Percentiles rank a stretch among this genome's conserved stretches.
Evolutionary conservation across 371 early-diverging fungal species (phyloP).

Genomic region (Rhizopus sp.): DNA sequence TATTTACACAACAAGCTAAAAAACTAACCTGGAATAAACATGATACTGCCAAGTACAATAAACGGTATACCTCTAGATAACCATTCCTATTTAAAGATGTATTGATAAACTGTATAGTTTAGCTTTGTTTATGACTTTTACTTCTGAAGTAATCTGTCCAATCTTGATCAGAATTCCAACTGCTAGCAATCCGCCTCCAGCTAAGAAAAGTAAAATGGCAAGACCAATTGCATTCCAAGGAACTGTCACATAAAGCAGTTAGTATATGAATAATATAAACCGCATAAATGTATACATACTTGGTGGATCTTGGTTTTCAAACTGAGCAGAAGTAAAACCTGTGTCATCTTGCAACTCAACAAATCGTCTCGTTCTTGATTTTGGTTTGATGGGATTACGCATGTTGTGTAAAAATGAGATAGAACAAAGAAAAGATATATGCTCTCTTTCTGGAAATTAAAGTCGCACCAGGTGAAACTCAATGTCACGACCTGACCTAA

Average conservation of each 20-base stretch:
- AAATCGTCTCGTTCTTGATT: constrained; percentile 31
- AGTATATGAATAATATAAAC: not conserved
- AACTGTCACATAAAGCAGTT: constrained; percentile 28
- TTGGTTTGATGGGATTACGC: constrained; percentile 47
- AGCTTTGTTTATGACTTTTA: constrained; percentile 11
- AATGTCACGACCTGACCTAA: too few relatives aligned
- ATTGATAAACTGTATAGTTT: not conserved
- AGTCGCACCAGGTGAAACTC: too few relatives aligned
- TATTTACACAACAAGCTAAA: not conserved
- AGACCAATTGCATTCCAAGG: constrained; percentile 69
- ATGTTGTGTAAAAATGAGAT: constrained; percentile 11
- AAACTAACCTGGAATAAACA: constrained; percentile 56
- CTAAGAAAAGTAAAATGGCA: constrained; percentile 49
- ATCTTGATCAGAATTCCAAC: constrained; percentile 62
- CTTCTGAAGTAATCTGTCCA: constrained; percentile 48
- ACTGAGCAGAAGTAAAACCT: constrained; percentile 57
- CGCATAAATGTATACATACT: constrained; percentile 23
- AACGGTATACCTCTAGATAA: constrained; percentile 60
- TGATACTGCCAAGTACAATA: constrained; percentile 44
- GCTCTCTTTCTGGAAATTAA: too few relatives aligned
- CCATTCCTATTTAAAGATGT: constrained; percentile 40
- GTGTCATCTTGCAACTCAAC: constrained; percentile 48
- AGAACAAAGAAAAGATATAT: not conserved
- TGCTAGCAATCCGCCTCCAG: constrained; percentile 55
- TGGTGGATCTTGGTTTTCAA: constrained; percentile 42